Evolutionary conservation across 2,329 filamentous ascomycete genomes (phyloP).

Genomic region (Colletotrichum lindemuthianum): DNA sequence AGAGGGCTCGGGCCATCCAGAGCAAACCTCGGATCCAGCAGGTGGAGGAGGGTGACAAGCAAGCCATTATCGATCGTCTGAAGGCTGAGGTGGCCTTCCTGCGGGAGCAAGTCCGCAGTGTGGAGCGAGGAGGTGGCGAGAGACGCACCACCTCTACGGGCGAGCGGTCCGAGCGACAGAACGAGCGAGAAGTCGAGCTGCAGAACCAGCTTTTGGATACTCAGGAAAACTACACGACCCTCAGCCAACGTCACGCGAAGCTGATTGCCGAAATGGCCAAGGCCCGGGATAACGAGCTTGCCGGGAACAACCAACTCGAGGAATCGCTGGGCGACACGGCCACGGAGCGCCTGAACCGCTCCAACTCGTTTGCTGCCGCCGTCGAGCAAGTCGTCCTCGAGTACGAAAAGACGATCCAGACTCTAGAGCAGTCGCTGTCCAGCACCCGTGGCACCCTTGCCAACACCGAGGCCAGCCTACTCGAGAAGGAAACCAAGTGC

Average conservation of each 20-base stretch:
- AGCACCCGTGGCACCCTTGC: slow-evolving; percentile 87
- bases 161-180: slow-evolving; percentile 81
- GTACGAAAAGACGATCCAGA: slow-evolving; percentile 98
- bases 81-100: slow-evolving; percentile 94
- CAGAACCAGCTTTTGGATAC: slow-evolving; percentile 93
- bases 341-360: slow-evolving; percentile 89
- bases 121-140: slow-evolving; percentile 71
- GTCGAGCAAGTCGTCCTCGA: slow-evolving; percentile 96
- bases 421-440: slow-evolving; percentile 88
- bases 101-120: slow-evolving; percentile 89
- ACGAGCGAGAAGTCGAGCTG: slow-evolving; percentile 86
- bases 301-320: slow-evolving; percentile 67
- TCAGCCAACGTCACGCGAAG: slow-evolving; percentile 94
- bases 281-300: slow-evolving; percentile 76
- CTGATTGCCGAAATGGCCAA: slow-evolving; percentile 93
- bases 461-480: slow-evolving; percentile 82
- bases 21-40: slow-evolving; percentile 97
- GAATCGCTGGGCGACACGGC: slow-evolving; percentile 79
- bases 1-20: slow-evolving; percentile 94
- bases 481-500: slow-evolving; percentile 94
- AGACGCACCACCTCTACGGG: slow-evolving; percentile 62
- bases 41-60: slow-evolving; percentile 91
- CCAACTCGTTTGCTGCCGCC: slow-evolving; percentile 94
- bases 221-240: slow-evolving; percentile 92
- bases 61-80: slow-evolving; percentile 90